Base-by-base conservation (phyloP, 176 grass and related monocot genomes). In the Lolium rigidum region DNA sequence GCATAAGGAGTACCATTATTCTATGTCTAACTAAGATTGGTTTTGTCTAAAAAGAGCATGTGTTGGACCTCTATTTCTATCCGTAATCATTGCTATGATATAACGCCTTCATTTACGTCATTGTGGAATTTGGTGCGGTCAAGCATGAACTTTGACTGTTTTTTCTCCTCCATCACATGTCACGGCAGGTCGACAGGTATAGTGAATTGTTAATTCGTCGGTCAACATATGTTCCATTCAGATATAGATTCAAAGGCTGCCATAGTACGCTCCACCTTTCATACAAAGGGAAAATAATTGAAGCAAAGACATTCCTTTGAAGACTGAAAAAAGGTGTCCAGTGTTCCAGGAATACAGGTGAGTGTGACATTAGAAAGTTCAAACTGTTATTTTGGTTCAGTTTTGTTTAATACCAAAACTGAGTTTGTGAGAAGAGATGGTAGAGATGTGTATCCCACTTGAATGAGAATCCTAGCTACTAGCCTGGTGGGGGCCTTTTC, bases 381-480 rank as follows among this genome's bases (percentile, higher is more conserved):
- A 60, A 51, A 72, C 61, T 49, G 49, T 60, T 13, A 83, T 61
- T 38, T 60, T 9, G 82, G 25, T 61, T 24, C 60, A 76, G 21
- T 47, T 60, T 39, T 17, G 20, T 17, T 57, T 60, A 71, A 61
- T 13, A 78, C 26, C 15, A 24, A 35, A 60, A 20, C 15, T 47
- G 14, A 76, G 51, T 76, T 73, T 10, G 31, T 50, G 66, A 31
- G 55, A 87, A 70, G 41, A 82, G 49, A 88, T 38, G 25, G 38
- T 41, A 24, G 50, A 82, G 39, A 83, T 68, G 41, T 59, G 35
- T 49, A 24, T 68, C 43, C 38, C 70, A 90, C 57, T 79, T 86
- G 66, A 7, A 65, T 68, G 22, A 79, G 70, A 79, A 87, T 74
- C 47, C 20, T 79, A 56, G 74, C 74, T 24, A 20, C 49, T 90